A percentile compares a stretch with the other conserved stretches of the same genome.
phyloP scores from a whole-genome alignment of 2,329 filamentous ascomycete species.

The Scedosporium minutisporum region DNA sequence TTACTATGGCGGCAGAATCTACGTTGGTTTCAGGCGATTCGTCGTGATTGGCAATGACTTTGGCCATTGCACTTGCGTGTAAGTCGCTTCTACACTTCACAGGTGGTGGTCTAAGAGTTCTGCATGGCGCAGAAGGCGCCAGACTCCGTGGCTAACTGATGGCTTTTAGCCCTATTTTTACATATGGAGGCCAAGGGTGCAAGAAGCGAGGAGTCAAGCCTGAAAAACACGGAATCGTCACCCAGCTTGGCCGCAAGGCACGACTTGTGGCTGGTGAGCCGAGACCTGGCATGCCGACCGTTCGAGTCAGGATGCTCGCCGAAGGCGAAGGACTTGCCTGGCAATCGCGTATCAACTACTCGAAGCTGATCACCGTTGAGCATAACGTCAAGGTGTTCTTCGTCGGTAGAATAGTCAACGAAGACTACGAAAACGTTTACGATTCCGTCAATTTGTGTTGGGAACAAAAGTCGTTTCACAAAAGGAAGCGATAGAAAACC shows the following conservation, averaged over 20 bases:
- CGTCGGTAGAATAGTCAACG: conserved; percentile 34
- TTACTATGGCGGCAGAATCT: conserved; percentile 28
- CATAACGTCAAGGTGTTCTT: conserved; percentile 50
- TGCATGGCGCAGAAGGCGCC: not conserved
- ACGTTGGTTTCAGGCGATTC: conserved; percentile 43
- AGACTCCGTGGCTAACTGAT: conserved; percentile 11
- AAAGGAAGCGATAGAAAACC: not conserved
- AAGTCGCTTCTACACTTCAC: conserved; percentile 22
- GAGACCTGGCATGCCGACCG: conserved; percentile 35
- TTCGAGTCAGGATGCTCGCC: conserved; percentile 32
- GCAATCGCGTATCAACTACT: conserved; percentile 49
- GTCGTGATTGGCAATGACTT: conserved; percentile 41
- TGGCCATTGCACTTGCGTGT: conserved; percentile 49
- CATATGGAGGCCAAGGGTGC: conserved; percentile 43
- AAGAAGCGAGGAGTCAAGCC: conserved; percentile 43
- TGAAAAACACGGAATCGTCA: conserved; percentile 43
- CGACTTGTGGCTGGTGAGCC: conserved; percentile 30
- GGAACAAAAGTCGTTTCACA: conserved; percentile 25
- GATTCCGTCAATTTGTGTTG: conserved; percentile 41
- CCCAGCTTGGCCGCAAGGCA: conserved; percentile 25
- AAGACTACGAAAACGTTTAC: conserved; percentile 30
- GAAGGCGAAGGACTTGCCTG: conserved; percentile 34
- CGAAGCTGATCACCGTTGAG: conserved; percentile 45
- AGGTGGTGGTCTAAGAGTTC: too few relatives aligned
- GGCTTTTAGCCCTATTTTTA: conserved; percentile 40